phyloP scores from a whole-genome alignment of 2,329 filamentous ascomycete species.

The Claviceps arundinis region DNA sequence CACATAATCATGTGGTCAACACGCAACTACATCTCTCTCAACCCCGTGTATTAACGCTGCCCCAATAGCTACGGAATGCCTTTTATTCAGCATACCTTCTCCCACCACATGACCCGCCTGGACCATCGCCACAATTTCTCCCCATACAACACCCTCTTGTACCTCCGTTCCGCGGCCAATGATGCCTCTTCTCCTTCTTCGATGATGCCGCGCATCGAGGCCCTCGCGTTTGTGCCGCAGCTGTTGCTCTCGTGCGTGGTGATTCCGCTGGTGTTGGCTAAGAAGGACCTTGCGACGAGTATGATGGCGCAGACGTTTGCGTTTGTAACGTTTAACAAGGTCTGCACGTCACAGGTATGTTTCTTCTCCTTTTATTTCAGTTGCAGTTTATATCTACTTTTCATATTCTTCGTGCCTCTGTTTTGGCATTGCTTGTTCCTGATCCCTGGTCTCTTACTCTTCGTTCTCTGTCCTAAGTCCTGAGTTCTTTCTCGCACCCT shows the following conservation, averaged over 20 bases:
- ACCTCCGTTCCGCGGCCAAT: slow-evolving; percentile 56
- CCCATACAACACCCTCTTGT: slow-evolving; percentile 83
- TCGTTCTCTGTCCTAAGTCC: too few species aligned
- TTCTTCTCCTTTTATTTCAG: background rate
- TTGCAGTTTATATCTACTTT: background rate
- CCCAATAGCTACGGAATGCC: slow-evolving; percentile 54
- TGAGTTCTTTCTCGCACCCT: too few species aligned
- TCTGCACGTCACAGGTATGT: slow-evolving; percentile 86
- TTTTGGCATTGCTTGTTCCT: too few species aligned
- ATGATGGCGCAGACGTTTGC: slow-evolving; percentile 95
- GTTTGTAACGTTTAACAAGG: slow-evolving; percentile 97
- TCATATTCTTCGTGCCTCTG: background rate
- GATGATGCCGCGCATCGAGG: slow-evolving; percentile 45
- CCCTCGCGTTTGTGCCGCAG: slow-evolving; percentile 80
- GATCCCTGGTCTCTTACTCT: too few species aligned
- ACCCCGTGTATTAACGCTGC: too few species aligned
- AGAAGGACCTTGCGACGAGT: slow-evolving; percentile 64
- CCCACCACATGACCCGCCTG: slow-evolving; percentile 84
- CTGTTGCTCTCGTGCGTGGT: slow-evolving; percentile 64
- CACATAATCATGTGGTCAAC: too few species aligned
- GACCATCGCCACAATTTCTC: slow-evolving; percentile 99
- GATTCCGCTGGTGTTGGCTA: slow-evolving; percentile 64
- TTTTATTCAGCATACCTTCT: slow-evolving; percentile 80
- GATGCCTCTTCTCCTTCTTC: slow-evolving; percentile 27
- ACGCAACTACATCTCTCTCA: too few species aligned